Evolutionary conservation across 129 eudicot species (phyloP), one percentile per base, ranked within the genome.

Genomic region (Logfia minima): DNA sequence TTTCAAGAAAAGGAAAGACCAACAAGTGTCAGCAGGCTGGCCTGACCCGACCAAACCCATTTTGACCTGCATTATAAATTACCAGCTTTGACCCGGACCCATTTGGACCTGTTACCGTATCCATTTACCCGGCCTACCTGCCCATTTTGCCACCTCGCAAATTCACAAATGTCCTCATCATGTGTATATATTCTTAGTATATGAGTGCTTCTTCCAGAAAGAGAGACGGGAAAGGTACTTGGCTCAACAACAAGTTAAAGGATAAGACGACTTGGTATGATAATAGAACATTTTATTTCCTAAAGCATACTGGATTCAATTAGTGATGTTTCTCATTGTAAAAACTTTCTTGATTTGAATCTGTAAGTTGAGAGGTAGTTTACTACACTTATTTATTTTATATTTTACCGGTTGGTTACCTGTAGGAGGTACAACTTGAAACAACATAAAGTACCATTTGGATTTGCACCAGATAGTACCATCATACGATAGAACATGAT

Each of bases 161-260:
- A 2, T 39, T 39, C 13, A 39, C 13, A 13, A 39, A 39, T 39
- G 3, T 39, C 48, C 48, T 39, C 2, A 37, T 37, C 21, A 53
- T 68, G 69, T 32, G 6, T 68, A 16, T 10, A n/a, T 55, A 32
- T 32, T 32, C 35, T 32, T 32, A 32, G 6, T 32, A 32, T 32
- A 32, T 5, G 6, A 32, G 35, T 32, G 6, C 35, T 32, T 32
- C 37, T 45, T 79, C 41, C 26, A 75, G 84, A 75, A 81, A 75
- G 80, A 75, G 13, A 39, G 48, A 2, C 48, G 48, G 48, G 48
- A 39, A 14, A 39, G 48, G 8, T 75, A 81, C 41, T 22, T 81
- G 75, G 84, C 84, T 37, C 71, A 76, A 31, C 84, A 81, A 52
- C 84, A 79, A 63, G 87, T 79, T 24, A 81, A 83, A 79, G 87